A percentile compares a stretch with the other conserved stretches of the same genome.
phyloP scores from a whole-genome alignment of 2,329 filamentous ascomycete species.

The Cryphonectria parasitica region DNA sequence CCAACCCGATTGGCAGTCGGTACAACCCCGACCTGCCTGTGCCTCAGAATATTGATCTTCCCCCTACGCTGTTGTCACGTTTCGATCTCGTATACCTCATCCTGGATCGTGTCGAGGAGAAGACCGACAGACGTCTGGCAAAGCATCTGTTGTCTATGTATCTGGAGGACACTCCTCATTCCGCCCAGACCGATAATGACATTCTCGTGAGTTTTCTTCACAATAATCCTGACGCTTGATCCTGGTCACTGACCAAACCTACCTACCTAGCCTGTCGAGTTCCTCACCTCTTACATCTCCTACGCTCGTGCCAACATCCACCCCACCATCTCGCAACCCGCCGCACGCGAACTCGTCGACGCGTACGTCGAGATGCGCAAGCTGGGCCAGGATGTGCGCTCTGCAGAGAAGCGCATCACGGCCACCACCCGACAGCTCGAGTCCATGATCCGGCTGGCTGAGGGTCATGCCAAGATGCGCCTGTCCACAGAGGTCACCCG shows the following conservation, averaged over 20 bases:
- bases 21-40: conserved; percentile 97
- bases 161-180: conserved; percentile 89
- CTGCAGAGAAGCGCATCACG: conserved; percentile 93
- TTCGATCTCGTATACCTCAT: conserved; percentile 98
- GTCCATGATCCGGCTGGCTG: conserved; percentile 95
- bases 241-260: conserved; percentile 12
- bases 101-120: conserved; percentile 90
- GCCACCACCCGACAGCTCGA: conserved; percentile 96
- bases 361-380: conserved; percentile 95
- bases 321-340: conserved; percentile 77
- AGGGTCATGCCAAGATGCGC: conserved; percentile 98
- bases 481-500: conserved; percentile 75
- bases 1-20: conserved; percentile 96
- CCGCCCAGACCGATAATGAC: conserved; percentile 73
- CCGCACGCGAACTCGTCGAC: conserved; percentile 80
- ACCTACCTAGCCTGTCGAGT: conserved; percentile 75
- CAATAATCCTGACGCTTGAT: neutral
- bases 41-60: conserved; percentile 96
- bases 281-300: conserved; percentile 95
- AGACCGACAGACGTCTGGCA: conserved; percentile 83
- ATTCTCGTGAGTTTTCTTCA: conserved; percentile 67
- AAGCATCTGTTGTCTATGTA: conserved; percentile 96
- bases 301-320: conserved; percentile 89
- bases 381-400: conserved; percentile 83
- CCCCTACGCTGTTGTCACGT: conserved; percentile 90